Evolutionary conservation across 257 asterid species (phyloP).

Genomic region (Solanum commersonii): DNA sequence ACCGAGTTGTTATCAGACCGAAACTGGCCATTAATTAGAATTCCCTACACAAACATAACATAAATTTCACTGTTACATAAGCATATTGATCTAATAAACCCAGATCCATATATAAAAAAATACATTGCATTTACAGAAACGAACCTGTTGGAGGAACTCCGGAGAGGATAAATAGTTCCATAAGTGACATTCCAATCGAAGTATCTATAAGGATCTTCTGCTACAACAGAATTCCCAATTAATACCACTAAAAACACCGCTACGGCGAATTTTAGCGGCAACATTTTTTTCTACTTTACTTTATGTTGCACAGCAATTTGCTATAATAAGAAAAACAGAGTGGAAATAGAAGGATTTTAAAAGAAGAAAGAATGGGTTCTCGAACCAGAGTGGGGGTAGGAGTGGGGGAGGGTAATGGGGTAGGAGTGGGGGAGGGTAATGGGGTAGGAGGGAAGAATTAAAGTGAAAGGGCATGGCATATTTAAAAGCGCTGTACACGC

Average conservation of each 20-base stretch:
- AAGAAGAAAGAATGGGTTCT: neutral
- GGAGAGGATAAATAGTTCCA: conserved; percentile 59
- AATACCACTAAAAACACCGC: conserved; percentile 4
- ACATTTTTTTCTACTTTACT: neutral
- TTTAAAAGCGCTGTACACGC: conserved; percentile 24
- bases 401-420: neutral
- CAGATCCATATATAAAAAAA: neutral
- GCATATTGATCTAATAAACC: neutral
- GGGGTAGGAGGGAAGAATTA: conserved; percentile 19
- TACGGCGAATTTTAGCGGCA: conserved; percentile 36
- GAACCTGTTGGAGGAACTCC: conserved; percentile 69
- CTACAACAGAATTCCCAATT: conserved; percentile 26
- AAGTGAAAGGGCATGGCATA: conserved; percentile 9
- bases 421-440: no score
- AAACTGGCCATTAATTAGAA: conserved; percentile 86
- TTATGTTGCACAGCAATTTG: neutral
- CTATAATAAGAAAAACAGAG: neutral
- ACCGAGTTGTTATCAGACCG: conserved; percentile 85
- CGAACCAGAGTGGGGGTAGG: neutral
- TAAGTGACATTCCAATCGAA: conserved; percentile 75
- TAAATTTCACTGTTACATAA: neutral
- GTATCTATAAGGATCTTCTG: conserved; percentile 77
- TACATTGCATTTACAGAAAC: neutral
- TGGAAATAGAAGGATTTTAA: neutral
- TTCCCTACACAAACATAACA: conserved; percentile 38